Conservation (phyloP, 495 filamentous ascomycete genomes). For the Talaromyces nanjingensis region DNA sequence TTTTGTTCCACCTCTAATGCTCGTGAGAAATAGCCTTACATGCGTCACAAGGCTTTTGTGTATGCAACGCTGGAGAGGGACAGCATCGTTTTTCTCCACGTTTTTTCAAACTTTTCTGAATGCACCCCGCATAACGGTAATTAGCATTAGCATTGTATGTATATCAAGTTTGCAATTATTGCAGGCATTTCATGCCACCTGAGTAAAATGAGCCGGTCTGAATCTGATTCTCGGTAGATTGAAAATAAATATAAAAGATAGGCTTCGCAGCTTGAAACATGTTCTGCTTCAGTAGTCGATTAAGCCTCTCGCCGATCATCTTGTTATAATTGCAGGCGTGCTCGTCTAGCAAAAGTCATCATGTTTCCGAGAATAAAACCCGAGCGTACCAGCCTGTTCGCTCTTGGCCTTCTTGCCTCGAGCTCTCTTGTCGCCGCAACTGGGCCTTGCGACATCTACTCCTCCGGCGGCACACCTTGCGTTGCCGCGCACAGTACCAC, state of each 20-base stretch:
- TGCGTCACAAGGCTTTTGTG: background rate
- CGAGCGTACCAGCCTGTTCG: conserved; percentile 17
- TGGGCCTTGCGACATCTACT: background rate
- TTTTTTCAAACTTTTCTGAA: background rate
- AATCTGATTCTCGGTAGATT: background rate
- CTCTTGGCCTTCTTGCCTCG: conserved; percentile 33
- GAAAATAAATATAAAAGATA: background rate
- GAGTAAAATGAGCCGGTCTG: background rate
- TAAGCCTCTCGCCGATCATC: background rate
- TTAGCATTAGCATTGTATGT: background rate
- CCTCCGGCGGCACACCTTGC: conserved; percentile 34
- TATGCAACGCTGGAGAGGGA: background rate
- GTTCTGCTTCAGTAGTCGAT: background rate
- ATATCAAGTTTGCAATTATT: background rate
- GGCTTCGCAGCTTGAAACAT: background rate
- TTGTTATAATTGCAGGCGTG: background rate
- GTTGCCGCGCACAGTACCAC: conserved; percentile 54
- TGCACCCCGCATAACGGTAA: background rate
- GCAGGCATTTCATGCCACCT: background rate
- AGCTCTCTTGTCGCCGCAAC: conserved; percentile 15
- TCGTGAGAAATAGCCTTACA: background rate
- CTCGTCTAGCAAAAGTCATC: background rate
- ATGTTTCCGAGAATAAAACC: conserved; percentile 23
- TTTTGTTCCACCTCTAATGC: background rate
- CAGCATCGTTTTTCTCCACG: background rate